These are phyloP conservation scores for Nitzschia palea DNA, from an alignment of 108 stramenopile species.

Conservation along the genomic window DNA sequence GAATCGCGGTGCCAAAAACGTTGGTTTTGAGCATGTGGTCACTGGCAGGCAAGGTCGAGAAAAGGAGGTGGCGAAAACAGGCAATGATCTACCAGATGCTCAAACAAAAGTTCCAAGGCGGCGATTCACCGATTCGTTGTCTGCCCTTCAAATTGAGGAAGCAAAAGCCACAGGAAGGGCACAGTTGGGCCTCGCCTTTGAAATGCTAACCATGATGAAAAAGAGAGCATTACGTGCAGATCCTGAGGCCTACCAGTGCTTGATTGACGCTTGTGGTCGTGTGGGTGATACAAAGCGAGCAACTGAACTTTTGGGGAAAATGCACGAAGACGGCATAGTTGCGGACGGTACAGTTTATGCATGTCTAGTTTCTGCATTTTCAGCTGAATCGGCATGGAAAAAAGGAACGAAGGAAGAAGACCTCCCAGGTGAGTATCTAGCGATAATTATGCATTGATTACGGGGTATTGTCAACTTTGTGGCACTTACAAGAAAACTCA, in stretches of 20 bases:
- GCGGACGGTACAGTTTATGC: constrained; percentile 86
- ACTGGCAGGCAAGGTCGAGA: neutral
- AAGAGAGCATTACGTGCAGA: constrained; percentile 73
- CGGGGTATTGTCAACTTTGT: no score
- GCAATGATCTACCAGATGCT: no score
- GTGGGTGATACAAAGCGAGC: constrained; percentile 84
- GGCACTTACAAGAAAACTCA: no score
- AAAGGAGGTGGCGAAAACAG: neutral
- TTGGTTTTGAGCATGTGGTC: neutral
- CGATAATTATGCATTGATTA: no score
- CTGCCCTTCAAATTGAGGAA: constrained; percentile 75
- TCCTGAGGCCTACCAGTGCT: constrained; percentile 76
- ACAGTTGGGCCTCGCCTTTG: constrained; percentile 73
- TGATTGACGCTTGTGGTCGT: constrained; percentile 85
- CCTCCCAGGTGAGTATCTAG: constrained; percentile 52
- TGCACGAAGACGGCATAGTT: constrained; percentile 89
- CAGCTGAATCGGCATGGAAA: constrained; percentile 77
- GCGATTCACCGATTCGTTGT: constrained; percentile 75
- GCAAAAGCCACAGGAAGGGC: constrained; percentile 77
- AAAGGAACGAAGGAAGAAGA: constrained; percentile 60
- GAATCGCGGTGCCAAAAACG: neutral
- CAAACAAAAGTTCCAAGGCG: constrained; percentile 29
- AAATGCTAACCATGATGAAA: constrained; percentile 87
- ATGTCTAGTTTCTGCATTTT: constrained; percentile 82
- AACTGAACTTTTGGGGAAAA: constrained; percentile 65